Evolutionary conservation across 768 basidiomycete species (phyloP).

Genomic region (Dictyophora rubrovolvata): DNA sequence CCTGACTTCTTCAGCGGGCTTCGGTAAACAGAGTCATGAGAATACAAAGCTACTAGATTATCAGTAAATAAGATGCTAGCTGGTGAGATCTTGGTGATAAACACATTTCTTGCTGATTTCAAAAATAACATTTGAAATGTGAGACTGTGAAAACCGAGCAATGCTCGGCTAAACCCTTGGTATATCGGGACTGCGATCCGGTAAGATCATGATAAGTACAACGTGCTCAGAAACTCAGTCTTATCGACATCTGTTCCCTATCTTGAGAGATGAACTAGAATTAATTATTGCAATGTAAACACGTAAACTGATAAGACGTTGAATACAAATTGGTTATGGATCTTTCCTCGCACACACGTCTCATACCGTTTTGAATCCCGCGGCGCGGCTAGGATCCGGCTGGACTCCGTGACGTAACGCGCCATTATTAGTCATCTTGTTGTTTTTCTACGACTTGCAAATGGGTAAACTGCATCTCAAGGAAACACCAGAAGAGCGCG

Average conservation of each 20-base stretch:
- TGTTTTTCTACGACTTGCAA: neutral
- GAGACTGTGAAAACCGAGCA: neutral
- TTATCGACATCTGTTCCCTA: too few species aligned
- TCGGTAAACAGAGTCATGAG: neutral
- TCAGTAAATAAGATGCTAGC: neutral
- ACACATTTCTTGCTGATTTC: neutral
- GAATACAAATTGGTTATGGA: too few species aligned
- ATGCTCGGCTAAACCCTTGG: neutral
- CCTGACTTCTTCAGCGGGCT: neutral
- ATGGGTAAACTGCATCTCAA: conserved; percentile 52
- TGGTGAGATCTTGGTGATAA: neutral
- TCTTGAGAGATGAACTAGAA: too few species aligned
- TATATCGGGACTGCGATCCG: too few species aligned
- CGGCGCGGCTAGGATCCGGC: too few species aligned
- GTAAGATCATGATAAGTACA: too few species aligned
- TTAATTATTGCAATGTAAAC: too few species aligned
- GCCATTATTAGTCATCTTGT: neutral
- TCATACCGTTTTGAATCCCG: too few species aligned
- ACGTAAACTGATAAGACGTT: too few species aligned
- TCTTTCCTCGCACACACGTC: too few species aligned
- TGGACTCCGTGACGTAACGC: too few species aligned
- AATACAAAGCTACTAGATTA: neutral
- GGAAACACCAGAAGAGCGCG: conserved; percentile 52
- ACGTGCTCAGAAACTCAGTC: too few species aligned
- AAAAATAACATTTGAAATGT: neutral